These are phyloP conservation scores for Suillus lakei DNA, from an alignment of 768 basidiomycete species.

Conservation along the genomic window DNA sequence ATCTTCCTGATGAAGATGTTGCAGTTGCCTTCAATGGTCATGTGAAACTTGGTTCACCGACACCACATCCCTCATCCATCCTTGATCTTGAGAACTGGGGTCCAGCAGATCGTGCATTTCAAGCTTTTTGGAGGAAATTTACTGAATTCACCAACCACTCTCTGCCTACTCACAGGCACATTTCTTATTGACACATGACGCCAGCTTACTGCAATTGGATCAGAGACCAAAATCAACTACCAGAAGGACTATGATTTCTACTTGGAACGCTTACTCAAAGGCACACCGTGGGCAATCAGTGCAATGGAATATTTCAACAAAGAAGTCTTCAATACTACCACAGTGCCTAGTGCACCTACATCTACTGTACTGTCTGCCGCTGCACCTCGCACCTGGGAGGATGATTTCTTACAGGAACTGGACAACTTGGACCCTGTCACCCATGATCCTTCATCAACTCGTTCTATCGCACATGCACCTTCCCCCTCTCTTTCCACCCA, in stretches of 20 bases:
- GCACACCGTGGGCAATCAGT: not conserved
- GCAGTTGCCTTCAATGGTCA: not conserved
- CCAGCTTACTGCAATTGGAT: not conserved
- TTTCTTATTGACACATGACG: conserved; percentile 4
- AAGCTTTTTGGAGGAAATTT: not conserved
- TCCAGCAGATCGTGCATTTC: not conserved
- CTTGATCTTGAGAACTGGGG: not conserved
- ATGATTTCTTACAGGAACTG: conserved; percentile 1
- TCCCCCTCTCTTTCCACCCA: too few species aligned
- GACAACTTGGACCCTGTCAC: too few species aligned
- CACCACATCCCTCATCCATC: not conserved
- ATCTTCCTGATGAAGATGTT: not conserved
- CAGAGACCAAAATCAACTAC: not conserved
- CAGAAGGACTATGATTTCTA: conserved; percentile 6
- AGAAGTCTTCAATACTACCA: not conserved
- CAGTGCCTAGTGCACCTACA: not conserved
- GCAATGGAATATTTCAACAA: too few species aligned
- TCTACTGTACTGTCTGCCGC: not conserved
- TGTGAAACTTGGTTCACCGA: conserved; percentile 2
- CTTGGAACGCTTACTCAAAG: not conserved
- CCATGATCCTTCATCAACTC: too few species aligned
- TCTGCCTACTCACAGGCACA: conserved; percentile 1
- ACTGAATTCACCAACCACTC: conserved; percentile 5
- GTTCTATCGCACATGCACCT: too few species aligned
- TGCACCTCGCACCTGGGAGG: conserved; percentile 2